Conservation (phyloP, 129 eudicot species). For the Saussurea involucrata region DNA sequence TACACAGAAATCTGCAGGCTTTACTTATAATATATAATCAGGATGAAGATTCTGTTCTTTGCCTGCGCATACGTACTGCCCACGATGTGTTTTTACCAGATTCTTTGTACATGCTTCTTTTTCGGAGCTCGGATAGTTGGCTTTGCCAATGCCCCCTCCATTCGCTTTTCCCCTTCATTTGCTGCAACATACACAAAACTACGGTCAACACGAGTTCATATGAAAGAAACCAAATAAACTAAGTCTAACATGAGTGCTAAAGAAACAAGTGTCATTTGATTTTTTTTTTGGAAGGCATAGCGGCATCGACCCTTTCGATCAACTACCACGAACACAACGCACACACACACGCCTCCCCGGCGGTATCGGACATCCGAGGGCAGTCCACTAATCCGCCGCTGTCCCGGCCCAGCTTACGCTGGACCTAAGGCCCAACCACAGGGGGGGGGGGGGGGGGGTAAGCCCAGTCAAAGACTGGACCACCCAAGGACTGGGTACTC, state of each 20-base stretch:
- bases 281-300: too few species aligned
- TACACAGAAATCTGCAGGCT: neutral
- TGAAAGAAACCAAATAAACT: neutral
- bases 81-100: conserved; percentile 56
- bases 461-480: too few species aligned
- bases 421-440: too few species aligned
- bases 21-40: neutral
- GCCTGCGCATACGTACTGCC: conserved; percentile 79
- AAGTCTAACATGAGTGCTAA: neutral
- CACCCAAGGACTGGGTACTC: too few species aligned
- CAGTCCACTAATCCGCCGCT: too few species aligned
- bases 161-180: conserved; percentile 56
- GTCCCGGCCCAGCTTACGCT: too few species aligned
- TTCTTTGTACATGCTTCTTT: conserved; percentile 66
- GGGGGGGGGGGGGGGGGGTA: too few species aligned
- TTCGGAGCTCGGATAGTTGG: conserved; percentile 72
- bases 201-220: neutral
- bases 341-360: too few species aligned
- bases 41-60: conserved; percentile 44
- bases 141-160: conserved; percentile 80
- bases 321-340: too few species aligned
- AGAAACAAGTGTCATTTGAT: neutral
- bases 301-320: too few species aligned
- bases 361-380: too few species aligned
- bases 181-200: conserved; percentile 24